A percentile compares a stretch with the other conserved stretches of the same genome.
Evolutionary conservation across 2,329 filamentous ascomycete genomes (phyloP).

Genomic region (Nothophaeocryptopus gaeumannii): DNA sequence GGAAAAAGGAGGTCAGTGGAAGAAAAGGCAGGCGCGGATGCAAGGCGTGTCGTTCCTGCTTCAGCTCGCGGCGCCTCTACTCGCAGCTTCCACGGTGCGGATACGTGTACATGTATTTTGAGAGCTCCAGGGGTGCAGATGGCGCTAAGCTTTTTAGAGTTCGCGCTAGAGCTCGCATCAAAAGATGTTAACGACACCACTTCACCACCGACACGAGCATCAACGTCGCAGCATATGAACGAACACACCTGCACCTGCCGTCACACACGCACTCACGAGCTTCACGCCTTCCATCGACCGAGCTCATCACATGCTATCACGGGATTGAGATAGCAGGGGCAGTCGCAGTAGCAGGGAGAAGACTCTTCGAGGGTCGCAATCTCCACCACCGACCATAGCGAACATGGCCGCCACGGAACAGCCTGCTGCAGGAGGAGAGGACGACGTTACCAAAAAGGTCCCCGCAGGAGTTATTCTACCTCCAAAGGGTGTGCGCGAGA

Average conservation of each 20-base stretch:
- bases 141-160: no score
- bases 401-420: conserved; percentile 31
- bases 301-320: neutral
- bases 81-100: no score
- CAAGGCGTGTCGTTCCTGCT: no score
- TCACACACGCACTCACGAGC: neutral
- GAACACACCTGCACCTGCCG: neutral
- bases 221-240: neutral
- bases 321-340: neutral
- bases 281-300: neutral
- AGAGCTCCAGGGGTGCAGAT: no score
- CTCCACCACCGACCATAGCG: neutral
- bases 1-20: no score
- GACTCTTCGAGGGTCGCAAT: neutral
- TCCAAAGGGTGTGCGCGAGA: conserved; percentile 74
- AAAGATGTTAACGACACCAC: no score
- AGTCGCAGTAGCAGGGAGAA: no score
- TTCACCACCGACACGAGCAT: no score
- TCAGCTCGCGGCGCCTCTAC: no score
- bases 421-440: conserved; percentile 24
- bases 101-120: no score
- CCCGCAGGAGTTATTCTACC: conserved; percentile 83
- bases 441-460: conserved; percentile 67
- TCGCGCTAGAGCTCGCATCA: no score
- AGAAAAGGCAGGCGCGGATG: no score